Base-by-base conservation (phyloP, 169 alveolate genomes). In the Plasmodium gaboni region DNA sequence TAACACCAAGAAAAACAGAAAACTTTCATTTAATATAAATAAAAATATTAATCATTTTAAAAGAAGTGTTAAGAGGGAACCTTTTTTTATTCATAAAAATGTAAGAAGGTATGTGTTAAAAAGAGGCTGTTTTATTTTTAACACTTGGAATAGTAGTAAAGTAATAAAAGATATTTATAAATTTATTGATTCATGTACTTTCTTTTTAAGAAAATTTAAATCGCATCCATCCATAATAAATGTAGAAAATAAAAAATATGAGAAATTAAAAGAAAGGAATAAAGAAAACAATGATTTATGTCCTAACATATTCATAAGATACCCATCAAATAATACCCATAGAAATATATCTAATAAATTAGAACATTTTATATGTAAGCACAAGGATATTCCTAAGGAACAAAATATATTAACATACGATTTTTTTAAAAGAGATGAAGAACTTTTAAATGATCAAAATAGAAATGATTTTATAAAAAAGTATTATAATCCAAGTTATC, bases 351-450 rank as follows among this genome's bases (percentile, higher is more conserved):
- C 44, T 4, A 32, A 32, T 32, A 32, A 32, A 32, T 32, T 32
- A 32, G 44, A 32, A 32, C 44, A 32, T 32, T 32, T 55, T 15
- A 55, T 55, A 55, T 15, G 5, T 55, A 55, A 55, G 22, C 15
- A 55, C 26, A 55, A 55, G 1, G 22, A 55, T 55, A 5, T 15
- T 15, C 63, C 22, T 15, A 12, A 32, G 44, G 44, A 32, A 32
- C 8, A 5, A n/a, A 55, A 60, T 60, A 6, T 60, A 10, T 60
- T 60, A 15, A 60, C 8, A 4, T 60, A 60, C 12, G 42, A 22
- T 6, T 69, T 69, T 69, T 69, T 69, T 50, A 69, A 69, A 69
- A 46, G 24, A 19, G 32, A 69, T 46, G 2, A 2, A 48, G 15
- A 22, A 46, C 64, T 19, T 69, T 69, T 69, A 69, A 69, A 69